Base-by-base conservation (phyloP, 768 basidiomycete genomes). In the Tricholoma matsutake region DNA sequence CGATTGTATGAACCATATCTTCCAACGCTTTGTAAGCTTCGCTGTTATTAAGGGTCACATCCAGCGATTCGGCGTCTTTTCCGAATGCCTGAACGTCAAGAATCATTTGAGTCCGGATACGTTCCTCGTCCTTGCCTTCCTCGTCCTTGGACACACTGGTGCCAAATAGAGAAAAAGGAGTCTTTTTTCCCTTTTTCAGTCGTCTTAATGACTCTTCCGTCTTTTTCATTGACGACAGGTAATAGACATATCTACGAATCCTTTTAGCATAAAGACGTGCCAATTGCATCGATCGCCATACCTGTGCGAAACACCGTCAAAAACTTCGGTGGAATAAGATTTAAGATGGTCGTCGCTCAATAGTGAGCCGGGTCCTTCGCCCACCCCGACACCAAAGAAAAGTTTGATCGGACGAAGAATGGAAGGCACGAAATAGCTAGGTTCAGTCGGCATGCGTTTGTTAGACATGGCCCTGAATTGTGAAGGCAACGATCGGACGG, bases 391-490 rank as follows among this genome's bases (percentile, higher is more conserved):
- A 13, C 77, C 86, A 69, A 96, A 93, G 72, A 93, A 89, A 10
- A 79, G 74, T 65, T 86, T 88, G 35, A 96, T 71, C 0, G 97
- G 93, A 29, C 87, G 88, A 34, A 98, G 78, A 60, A 98, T 88
- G 34, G 84, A 81, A 1, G 85, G 76, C 2, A 98, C 85, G 68
- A 96, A 98, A 71, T 92, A 88, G 68, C 94, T 97, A 22, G 94
- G 86, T 68, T 91, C 91, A 13, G 80, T 83, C 1, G 92, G 87
- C 62, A 79, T 75, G 4, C 85, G 84, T 70, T 88, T 87, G 72
- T 83, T 86, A 56, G 89, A 83, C 87, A 88, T 88, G 14, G 92
- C 92, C 56, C 96, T 83, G 67, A 96, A 92, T 67, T 98, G 95
- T 0, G 91, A 88, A 1, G 94, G 93, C 68, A 98, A 91, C 0